phyloP scores from a whole-genome alignment of 495 filamentous ascomycete species.

The Neurospora sp. region DNA sequence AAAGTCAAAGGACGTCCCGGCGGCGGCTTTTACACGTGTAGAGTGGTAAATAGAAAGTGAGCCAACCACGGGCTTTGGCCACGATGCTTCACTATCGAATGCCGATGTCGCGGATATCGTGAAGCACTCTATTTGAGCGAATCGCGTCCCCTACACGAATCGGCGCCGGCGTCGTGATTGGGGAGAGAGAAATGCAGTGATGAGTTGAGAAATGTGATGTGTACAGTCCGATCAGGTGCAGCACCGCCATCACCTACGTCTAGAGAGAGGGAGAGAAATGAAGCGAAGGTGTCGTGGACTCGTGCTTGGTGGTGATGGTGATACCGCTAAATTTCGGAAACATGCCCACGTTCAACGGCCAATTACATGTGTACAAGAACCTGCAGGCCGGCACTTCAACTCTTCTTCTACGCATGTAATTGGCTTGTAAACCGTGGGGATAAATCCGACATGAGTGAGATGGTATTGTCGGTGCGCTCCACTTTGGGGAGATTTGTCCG shows the following conservation, averaged over 20 bases:
- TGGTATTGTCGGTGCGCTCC: neutral
- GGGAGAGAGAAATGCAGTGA: neutral
- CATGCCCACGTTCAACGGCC: too few species aligned
- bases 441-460: too few species aligned
- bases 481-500: neutral
- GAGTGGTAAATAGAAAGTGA: neutral
- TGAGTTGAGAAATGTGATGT: neutral
- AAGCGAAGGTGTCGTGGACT: neutral
- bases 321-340: neutral
- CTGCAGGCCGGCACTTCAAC: too few species aligned
- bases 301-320: neutral
- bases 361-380: too few species aligned
- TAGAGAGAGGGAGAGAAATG: too few species aligned
- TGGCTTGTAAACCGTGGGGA: too few species aligned
- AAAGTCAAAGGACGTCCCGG: neutral
- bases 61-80: neutral
- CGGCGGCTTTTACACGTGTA: neutral
- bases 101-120: neutral
- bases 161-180: neutral
- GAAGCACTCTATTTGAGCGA: neutral
- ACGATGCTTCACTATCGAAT: neutral
- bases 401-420: too few species aligned
- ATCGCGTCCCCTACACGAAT: neutral
- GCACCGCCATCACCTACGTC: neutral
- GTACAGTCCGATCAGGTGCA: neutral